Evolutionary conservation across 768 basidiomycete genomes (phyloP).

Genomic region (Gyrodon lividus): DNA sequence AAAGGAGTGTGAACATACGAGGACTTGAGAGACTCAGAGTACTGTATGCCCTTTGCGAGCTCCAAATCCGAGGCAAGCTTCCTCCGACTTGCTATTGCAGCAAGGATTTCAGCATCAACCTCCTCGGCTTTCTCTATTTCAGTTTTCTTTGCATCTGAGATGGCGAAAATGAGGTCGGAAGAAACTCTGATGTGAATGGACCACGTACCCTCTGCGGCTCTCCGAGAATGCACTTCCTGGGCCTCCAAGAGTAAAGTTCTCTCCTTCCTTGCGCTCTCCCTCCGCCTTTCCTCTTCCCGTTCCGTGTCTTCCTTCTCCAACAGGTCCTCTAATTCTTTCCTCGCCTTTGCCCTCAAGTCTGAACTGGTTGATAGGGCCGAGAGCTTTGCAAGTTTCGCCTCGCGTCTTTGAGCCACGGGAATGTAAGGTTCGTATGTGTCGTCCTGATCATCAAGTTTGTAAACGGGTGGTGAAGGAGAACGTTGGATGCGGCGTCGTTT

Average conservation of each 20-base stretch:
- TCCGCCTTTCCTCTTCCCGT: conserved; percentile 72
- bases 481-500: conserved; percentile 56
- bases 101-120: conserved; percentile 86
- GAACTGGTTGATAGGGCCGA: conserved; percentile 57
- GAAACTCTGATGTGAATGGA: background rate
- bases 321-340: conserved; percentile 52
- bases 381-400: conserved; percentile 76
- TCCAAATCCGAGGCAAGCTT: conserved; percentile 93
- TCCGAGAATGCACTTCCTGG: conserved; percentile 87
- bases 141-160: conserved; percentile 80
- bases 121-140: conserved; percentile 84
- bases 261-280: conserved; percentile 79
- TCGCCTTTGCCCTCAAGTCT: conserved; percentile 48
- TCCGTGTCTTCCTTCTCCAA: conserved; percentile 67
- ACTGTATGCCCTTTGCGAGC: conserved; percentile 88
- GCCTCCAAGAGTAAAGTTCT: conserved; percentile 89
- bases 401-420: conserved; percentile 80
- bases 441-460: conserved; percentile 60
- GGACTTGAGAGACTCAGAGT: conserved; percentile 81
- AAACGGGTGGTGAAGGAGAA: conserved; percentile 56
- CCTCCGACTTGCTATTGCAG: conserved; percentile 85
- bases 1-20: conserved; percentile 49
- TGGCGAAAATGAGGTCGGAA: conserved; percentile 15
- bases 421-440: conserved; percentile 82
- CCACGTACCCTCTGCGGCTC: conserved; percentile 72